A percentile compares a stretch with the other conserved stretches of the same genome.
Evolutionary conservation across 164 flowering plant genomes (phyloP).

Genomic region (Vitis labrusca): DNA sequence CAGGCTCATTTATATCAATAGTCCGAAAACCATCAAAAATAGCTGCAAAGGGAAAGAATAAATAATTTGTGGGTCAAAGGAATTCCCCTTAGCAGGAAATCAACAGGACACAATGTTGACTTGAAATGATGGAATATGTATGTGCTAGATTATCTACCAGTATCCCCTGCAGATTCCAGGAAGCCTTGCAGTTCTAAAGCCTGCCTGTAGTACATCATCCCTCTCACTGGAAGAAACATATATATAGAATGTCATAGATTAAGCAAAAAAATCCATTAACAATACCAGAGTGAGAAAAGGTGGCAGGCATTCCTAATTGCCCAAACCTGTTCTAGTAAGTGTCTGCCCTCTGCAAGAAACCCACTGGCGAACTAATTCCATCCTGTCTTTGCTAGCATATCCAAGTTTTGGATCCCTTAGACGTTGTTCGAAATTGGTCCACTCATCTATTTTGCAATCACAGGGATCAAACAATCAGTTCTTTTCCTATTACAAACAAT

Average conservation of each 20-base stretch:
- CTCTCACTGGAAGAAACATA: constrained; percentile 66
- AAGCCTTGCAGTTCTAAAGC: constrained; percentile 88
- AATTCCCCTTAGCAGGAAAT: background rate
- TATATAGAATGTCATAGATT: background rate
- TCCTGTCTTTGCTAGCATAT: constrained; percentile 28
- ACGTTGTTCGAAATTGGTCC: constrained; percentile 73
- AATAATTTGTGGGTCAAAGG: background rate
- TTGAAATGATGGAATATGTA: background rate
- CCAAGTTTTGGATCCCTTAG: constrained; percentile 28
- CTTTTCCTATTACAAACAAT: constrained; percentile 1
- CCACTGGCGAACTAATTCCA: constrained; percentile 63
- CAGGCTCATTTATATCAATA: constrained; percentile 28
- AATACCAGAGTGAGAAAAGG: background rate
- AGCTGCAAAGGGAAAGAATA: constrained; percentile 39
- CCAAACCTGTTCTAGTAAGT: constrained; percentile 83
- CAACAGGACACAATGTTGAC: background rate
- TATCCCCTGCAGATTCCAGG: constrained; percentile 69
- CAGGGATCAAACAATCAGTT: constrained; percentile 3
- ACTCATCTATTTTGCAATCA: constrained; percentile 61
- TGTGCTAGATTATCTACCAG: constrained; percentile 43
- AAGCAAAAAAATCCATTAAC: constrained; percentile 7
- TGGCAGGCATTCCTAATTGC: background rate
- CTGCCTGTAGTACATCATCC: constrained; percentile 96
- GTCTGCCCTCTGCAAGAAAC: constrained; percentile 98
- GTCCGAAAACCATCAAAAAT: constrained; percentile 48